Evolutionary conservation across 192 early-diverging fungal genomes (phyloP), one percentile per base, ranked within the genome.

Genomic region (Paraglomus brasilianum): DNA sequence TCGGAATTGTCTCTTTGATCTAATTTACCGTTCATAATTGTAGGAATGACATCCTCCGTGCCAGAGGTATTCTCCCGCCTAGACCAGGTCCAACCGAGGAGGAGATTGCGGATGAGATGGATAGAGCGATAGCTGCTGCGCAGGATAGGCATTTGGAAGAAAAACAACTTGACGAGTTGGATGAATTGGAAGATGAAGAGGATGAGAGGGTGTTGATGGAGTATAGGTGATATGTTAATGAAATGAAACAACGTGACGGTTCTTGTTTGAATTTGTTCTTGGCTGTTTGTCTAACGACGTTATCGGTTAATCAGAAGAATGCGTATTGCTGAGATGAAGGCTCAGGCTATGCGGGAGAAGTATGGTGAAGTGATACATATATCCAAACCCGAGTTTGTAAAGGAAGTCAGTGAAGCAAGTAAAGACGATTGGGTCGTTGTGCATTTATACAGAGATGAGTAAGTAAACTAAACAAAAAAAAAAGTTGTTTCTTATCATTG

Each of bases 21-120:
- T 21, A 13, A 14, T 5, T 10, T 47, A 21, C 36, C 30, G 8
- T 39, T 45, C 15, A 43, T 60, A 24, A 4, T 59, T 45, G 30
- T 55, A 68, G 96, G 95, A 95, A 98, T 80, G 94, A 97, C 70
- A 91, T 95, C 58, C 83, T 98, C 53, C 90, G 95, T 57, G 91
- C 86, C 47, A 89, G 91, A 65, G 97, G 94, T 19, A 95, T 96
- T 69, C 81, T 98, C 47, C 92, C 91, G 14, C 84, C 86, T 66
- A 94, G 92, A 74, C 79, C 86, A 71, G 80, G 70, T n/a, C 58
- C 81, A 62, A 90, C 89, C 5, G 86, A 92, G 79, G 90, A 91
- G 36, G 82, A 91, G 63, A 83, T 91, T 58, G 76, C 81, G 36
- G 91, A 92, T 14, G 80, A 92, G 50, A 84, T 92, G 58, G 87